These are phyloP conservation scores for Brassica incana DNA, from an alignment of 345 rosid genomes.

Conservation along the genomic window DNA sequence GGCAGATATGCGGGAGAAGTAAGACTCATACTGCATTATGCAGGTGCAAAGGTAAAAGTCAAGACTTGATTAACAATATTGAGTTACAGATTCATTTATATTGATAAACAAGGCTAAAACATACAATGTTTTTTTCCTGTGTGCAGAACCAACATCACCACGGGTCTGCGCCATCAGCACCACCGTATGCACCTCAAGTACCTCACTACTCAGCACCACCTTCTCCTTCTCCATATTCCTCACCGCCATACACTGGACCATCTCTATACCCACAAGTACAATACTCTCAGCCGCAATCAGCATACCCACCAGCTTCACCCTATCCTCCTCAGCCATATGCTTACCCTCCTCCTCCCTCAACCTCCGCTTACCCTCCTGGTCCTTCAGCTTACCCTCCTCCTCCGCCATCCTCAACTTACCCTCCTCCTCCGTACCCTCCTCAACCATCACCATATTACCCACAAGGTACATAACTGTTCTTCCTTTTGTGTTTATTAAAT, in stretches of 20 bases:
- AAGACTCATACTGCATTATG: slow-evolving; percentile 64
- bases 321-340: slow-evolving; percentile 48
- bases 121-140: not conserved
- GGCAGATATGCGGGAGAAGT: slow-evolving; percentile 86
- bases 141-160: slow-evolving; percentile 50
- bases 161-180: slow-evolving; percentile 47
- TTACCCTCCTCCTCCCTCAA: slow-evolving; percentile 46
- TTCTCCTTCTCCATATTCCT: slow-evolving; percentile 38
- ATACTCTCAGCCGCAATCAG: slow-evolving; percentile 43
- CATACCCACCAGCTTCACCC: slow-evolving; percentile 41
- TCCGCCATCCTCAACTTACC: slow-evolving; percentile 42
- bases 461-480: slow-evolving; percentile 41
- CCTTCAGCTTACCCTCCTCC: slow-evolving; percentile 53
- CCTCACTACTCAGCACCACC: slow-evolving; percentile 42
- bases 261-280: slow-evolving; percentile 39
- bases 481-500: not conserved
- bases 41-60: slow-evolving; percentile 60
- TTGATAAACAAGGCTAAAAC: not conserved
- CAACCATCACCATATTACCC: slow-evolving; percentile 56
- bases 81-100: not conserved
- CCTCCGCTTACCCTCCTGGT: slow-evolving; percentile 42
- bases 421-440: slow-evolving; percentile 43
- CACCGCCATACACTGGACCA: slow-evolving; percentile 39
- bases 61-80: not conserved
- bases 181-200: slow-evolving; percentile 44